phyloP scores from a whole-genome alignment of 2,329 filamentous ascomycete genomes.

The Ophiocordyceps robertsii region DNA sequence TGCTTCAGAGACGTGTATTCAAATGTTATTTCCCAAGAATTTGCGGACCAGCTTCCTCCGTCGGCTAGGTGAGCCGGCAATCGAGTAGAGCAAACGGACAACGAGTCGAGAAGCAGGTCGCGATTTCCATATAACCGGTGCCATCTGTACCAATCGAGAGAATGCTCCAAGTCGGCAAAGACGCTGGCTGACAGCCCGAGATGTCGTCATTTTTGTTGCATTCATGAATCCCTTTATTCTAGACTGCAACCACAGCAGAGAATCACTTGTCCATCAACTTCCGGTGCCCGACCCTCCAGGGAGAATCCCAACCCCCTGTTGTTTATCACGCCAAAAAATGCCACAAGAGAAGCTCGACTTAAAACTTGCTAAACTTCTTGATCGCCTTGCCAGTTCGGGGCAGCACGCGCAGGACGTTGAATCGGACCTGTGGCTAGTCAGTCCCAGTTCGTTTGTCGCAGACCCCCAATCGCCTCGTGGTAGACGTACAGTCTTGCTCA shows the following conservation, averaged over 20 bases:
- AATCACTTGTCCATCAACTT: constrained; percentile 28
- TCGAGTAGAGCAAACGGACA: too few relatives aligned
- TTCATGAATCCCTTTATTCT: constrained; percentile 29
- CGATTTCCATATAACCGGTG: too few relatives aligned
- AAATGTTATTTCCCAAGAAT: too few relatives aligned
- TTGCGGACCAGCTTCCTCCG: too few relatives aligned
- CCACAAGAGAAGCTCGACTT: constrained; percentile 41
- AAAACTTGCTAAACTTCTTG: constrained; percentile 99
- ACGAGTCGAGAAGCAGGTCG: too few relatives aligned
- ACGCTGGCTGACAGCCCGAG: not conserved
- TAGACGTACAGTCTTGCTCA: constrained; percentile 93
- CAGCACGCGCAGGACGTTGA: constrained; percentile 98
- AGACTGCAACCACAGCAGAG: constrained; percentile 32
- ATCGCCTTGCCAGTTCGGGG: constrained; percentile 94
- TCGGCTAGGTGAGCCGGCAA: too few relatives aligned
- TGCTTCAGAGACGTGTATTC: too few relatives aligned
- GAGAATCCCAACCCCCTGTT: constrained; percentile 22
- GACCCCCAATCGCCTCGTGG: too few relatives aligned
- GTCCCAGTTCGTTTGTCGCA: not conserved
- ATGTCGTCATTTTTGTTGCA: constrained; percentile 11
- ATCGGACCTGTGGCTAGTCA: constrained; percentile 59
- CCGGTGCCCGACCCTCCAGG: constrained; percentile 26
- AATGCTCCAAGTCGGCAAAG: too few relatives aligned
- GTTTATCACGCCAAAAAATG: constrained; percentile 44
- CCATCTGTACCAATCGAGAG: too few relatives aligned